Evolutionary conservation across 179 eudicot genomes (phyloP).

Genomic region (Beta macrorhiza): DNA sequence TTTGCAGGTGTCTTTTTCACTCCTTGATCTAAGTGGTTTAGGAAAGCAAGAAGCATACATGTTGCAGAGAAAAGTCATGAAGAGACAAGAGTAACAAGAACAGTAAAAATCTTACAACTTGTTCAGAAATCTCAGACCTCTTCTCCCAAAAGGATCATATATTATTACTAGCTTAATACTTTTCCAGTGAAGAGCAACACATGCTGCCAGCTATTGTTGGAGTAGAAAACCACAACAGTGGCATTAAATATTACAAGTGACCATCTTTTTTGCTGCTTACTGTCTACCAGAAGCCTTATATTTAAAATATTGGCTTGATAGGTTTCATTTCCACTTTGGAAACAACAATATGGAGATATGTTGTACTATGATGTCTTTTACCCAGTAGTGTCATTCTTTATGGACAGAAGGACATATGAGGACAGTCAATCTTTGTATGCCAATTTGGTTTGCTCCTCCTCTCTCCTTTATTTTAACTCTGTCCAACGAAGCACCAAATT

Average conservation of each 20-base stretch:
- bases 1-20: no score
- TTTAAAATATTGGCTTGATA: neutral
- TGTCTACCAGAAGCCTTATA: neutral
- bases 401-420: neutral
- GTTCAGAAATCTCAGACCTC: neutral
- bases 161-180: neutral
- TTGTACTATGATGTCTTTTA: neutral
- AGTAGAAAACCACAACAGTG: neutral
- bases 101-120: neutral
- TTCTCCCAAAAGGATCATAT: neutral
- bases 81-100: neutral
- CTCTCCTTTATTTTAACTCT: no score
- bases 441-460: neutral
- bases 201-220: neutral
- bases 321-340: neutral
- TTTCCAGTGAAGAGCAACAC: neutral
- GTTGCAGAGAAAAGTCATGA: neutral
- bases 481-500: neutral
- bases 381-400: neutral
- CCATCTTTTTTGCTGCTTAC: no score
- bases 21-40: no score
- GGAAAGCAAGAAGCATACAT: no score
- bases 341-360: no score
- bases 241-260: neutral
- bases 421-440: neutral